Percentiles rank a stretch among this genome's conserved stretches.
phyloP scores from a whole-genome alignment of 176 grass and related monocot species.

The Musa acuminata region DNA sequence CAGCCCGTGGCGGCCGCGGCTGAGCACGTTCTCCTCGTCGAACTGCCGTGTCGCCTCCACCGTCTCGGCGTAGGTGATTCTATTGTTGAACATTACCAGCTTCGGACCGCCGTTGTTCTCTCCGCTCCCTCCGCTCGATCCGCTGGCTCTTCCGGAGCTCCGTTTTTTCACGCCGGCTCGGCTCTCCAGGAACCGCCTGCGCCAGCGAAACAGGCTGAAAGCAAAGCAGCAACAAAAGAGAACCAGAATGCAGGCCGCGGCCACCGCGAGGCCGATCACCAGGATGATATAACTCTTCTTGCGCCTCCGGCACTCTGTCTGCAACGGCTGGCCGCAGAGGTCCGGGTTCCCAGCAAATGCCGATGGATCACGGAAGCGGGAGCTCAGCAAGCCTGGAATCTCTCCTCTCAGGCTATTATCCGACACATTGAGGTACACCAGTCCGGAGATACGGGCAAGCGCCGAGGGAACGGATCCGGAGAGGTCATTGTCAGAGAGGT shows the following conservation, averaged over 20 bases:
- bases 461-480: constrained; percentile 53
- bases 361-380: constrained; percentile 51
- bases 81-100: constrained; percentile 88
- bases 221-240: constrained; percentile 67
- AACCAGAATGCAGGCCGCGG: constrained; percentile 32
- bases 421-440: constrained; percentile 68
- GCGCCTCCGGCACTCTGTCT: constrained; percentile 45
- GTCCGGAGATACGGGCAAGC: constrained; percentile 62
- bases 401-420: constrained; percentile 73
- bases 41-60: constrained; percentile 79
- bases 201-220: constrained; percentile 63
- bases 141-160: constrained; percentile 75
- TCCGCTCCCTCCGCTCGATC: constrained; percentile 67
- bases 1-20: constrained; percentile 83
- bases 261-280: constrained; percentile 46
- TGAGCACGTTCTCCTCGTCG: constrained; percentile 88
- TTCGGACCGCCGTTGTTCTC: constrained; percentile 53
- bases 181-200: constrained; percentile 52
- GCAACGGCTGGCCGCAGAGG: constrained; percentile 63
- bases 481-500: constrained; percentile 73
- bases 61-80: constrained; percentile 82
- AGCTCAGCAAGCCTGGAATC: constrained; percentile 60
- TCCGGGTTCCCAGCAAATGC: constrained; percentile 55
- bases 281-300: constrained; percentile 42
- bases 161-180: constrained; percentile 77